These are phyloP conservation scores for Elongisporangium undulatum DNA, from an alignment of 352 stramenopile species.

Conservation along the genomic window DNA sequence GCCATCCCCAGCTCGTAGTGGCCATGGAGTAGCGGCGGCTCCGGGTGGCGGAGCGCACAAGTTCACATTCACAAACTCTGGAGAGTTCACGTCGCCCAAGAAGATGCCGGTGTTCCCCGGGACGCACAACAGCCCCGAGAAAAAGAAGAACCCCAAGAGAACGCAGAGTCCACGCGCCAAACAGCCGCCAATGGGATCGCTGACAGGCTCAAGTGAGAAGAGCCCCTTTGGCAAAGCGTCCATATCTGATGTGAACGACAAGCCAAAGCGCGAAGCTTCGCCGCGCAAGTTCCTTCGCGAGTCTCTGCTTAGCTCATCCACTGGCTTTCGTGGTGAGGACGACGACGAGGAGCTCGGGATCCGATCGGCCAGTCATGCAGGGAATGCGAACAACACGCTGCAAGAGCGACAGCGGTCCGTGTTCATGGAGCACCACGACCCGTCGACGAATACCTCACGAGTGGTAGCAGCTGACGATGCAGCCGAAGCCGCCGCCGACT, in stretches of 20 bases:
- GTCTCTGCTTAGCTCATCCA: slow-evolving; percentile 22
- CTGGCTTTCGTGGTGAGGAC: slow-evolving; percentile 7
- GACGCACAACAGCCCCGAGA: slow-evolving; percentile 53
- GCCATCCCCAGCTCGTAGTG: slow-evolving; percentile 9
- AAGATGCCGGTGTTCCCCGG: slow-evolving; percentile 72
- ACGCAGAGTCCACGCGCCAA: slow-evolving; percentile 2
- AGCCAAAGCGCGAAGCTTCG: slow-evolving; percentile 46
- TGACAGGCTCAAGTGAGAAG: not conserved
- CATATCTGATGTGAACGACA: slow-evolving; percentile 10
- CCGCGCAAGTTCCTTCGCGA: slow-evolving; percentile 64
- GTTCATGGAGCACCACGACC: slow-evolving; percentile 46
- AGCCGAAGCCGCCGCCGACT: slow-evolving; percentile 47
- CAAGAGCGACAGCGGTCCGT: slow-evolving; percentile 26
- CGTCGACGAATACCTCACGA: slow-evolving; percentile 30
- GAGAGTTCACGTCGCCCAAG: slow-evolving; percentile 72
- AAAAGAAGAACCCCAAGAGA: slow-evolving; percentile 19
- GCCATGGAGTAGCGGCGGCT: not conserved
- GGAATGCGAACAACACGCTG: slow-evolving; percentile 1
- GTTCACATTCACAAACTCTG: slow-evolving; percentile 67
- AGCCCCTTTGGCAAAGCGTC: not conserved
- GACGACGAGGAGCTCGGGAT: slow-evolving; percentile 14
- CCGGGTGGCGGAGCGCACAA: slow-evolving; percentile 22
- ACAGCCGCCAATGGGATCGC: slow-evolving; percentile 4
- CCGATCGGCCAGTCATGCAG: slow-evolving; percentile 8
- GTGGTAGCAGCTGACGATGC: slow-evolving; percentile 31